phyloP scores from a whole-genome alignment of 2,329 filamentous ascomycete species.

The Botryotinia globosa region DNA sequence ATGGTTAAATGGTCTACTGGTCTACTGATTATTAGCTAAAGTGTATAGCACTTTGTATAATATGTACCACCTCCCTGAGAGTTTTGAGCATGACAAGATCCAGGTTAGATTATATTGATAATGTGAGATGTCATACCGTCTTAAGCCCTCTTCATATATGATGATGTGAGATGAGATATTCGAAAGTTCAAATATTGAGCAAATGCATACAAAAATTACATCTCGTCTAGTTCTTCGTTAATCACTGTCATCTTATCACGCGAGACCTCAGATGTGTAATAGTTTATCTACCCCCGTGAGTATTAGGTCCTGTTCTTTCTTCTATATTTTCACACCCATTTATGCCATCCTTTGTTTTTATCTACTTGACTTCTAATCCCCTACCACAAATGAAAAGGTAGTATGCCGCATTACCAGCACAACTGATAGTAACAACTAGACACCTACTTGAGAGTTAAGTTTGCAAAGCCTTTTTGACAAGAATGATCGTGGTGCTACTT shows the following conservation, averaged over 20 bases:
- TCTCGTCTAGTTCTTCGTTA: not conserved
- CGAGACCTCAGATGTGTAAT: not conserved
- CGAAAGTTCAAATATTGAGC: not conserved
- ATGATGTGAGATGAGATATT: not conserved
- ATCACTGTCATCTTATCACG: no score
- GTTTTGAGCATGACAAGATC: not conserved
- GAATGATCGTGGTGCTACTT: conserved; percentile 23
- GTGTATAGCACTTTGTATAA: not conserved
- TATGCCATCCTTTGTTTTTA: not conserved
- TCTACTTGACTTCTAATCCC: not conserved
- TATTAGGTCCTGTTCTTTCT: no score
- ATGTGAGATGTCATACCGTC: no score
- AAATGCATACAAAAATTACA: not conserved
- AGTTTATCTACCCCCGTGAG: not conserved
- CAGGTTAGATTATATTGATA: not conserved
- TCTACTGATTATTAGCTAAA: not conserved
- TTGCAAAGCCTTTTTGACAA: conserved; percentile 28
- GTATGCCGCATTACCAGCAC: not conserved
- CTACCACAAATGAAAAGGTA: not conserved
- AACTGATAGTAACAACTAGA: not conserved
- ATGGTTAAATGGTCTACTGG: not conserved
- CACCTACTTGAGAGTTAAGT: not conserved
- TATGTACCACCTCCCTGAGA: not conserved
- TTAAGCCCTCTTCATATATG: not conserved
- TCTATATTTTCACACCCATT: not conserved